Evolutionary conservation across 179 eudicot species (phyloP).

Genomic region (Silene coronaria): DNA sequence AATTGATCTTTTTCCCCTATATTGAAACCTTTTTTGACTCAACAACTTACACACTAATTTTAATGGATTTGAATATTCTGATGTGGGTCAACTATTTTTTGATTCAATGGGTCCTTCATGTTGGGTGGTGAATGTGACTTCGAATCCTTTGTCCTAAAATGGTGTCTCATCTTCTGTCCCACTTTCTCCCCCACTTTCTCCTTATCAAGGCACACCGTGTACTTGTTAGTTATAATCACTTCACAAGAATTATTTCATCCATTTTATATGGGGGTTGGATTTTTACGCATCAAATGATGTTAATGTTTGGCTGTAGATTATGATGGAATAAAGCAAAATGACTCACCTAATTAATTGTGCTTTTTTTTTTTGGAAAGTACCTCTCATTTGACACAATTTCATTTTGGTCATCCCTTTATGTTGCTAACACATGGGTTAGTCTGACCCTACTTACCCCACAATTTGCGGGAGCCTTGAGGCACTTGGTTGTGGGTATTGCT

Average conservation of each 20-base stretch:
- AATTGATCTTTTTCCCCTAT: slow-evolving; percentile 15
- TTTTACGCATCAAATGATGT: not conserved
- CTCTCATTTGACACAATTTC: not conserved
- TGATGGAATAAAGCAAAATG: not conserved
- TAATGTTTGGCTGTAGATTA: not conserved
- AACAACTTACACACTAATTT: slow-evolving; percentile 13
- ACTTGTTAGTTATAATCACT: not conserved
- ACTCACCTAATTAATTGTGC: not conserved
- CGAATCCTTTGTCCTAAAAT: not conserved
- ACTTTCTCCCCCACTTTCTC: not conserved
- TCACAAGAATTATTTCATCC: not conserved
- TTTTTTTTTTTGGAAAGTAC: not conserved
- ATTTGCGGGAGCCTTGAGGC: not conserved
- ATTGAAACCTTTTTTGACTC: slow-evolving; percentile 13
- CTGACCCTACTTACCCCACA: not conserved
- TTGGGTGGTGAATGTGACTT: not conserved
- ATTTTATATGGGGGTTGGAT: not conserved
- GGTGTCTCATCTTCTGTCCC: not conserved
- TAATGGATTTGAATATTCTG: slow-evolving; percentile 16
- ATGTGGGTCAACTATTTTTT: not conserved
- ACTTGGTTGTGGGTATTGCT: not conserved
- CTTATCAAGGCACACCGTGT: too few relatives aligned
- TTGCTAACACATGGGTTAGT: not conserved
- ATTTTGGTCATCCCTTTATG: not conserved
- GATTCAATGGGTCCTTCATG: not conserved